Evolutionary conservation across 2,329 filamentous ascomycete species (phyloP), one percentile per base, ranked within the genome.

Genomic region (Colletotrichum scovillei): DNA sequence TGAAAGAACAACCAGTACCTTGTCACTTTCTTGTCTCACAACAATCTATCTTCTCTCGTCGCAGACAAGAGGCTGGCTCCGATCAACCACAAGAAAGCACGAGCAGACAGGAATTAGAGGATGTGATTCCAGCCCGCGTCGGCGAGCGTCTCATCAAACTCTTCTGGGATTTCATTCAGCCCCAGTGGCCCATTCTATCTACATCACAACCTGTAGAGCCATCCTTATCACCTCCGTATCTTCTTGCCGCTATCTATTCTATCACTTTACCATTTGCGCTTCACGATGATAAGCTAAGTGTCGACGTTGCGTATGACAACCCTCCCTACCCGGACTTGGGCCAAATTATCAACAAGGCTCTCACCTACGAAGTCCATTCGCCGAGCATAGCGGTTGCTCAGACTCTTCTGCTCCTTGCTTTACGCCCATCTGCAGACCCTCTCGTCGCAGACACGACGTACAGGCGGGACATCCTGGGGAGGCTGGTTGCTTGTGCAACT

Each of bases 241-340:
- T 76, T 0, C 62, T 76, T 5, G 75, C 76, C 1, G 76, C 76
- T 12, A 65, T 74, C 4, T 77, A 77, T 26, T 69, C 73, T 5
- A 73, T 76, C 8, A 56, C 74, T 5, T 70, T 76, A 30, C 75
- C 75, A 4, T 77, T 77, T 12, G 75, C 69, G 3, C 73, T 75
- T 19, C 69, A 77, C 16, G 76, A 77, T 24, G 76, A 77, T 26
- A 71, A 74, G 22, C 64, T 77, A 0, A 77, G 75, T 30, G 76
- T 77, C 42, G 76, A 77, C 57, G 53, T 77, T 6, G 75, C 76
- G 1, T 77, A 77, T 22, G 75, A 77, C 16, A 73, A 67, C 14
- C 76, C 76, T 0, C 75, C 76, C 3, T 77, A 75, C 28, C 67
- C 69, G 2, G 57, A 55, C 5, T 67, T 77, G 6, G 69, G 75